Evolutionary conservation across 148 eudicot species (phyloP), one percentile per base, ranked within the genome.

Genomic region (Rheum nobile): DNA sequence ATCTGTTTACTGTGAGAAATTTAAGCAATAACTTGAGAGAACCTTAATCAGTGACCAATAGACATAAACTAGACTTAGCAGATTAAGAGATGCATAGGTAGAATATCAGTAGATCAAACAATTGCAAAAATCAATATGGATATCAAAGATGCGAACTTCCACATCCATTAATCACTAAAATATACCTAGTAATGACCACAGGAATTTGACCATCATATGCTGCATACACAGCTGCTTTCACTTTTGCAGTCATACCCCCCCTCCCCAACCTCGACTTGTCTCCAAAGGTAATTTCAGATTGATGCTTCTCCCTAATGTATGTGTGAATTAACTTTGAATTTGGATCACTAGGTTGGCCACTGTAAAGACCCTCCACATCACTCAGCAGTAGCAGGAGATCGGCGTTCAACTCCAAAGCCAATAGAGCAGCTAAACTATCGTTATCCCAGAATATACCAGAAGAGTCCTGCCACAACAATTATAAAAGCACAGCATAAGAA

Each of bases 381-480:
- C 98, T 94, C 86, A 94, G 84, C 82, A 94, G 75, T 73, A 94
- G 74, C 73, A 94, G 97, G 74, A 94, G 98, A 79, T 94, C 97
- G 43, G 98, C 98, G 83, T 91, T 88, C 54, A 94, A 83, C 82
- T 94, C 98, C 86, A 91, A 75, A 43, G 98, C 98, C 31, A 94
- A 83, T 43, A 94, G 85, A 67, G 96, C 98, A 1, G 98, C 86
- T 80, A 94, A 85, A 80, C 98, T 94, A 79, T 94, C 98, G 76
- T 94, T 94, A 80, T 94, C 98, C 98, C 98, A 94, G 80, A 94
- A 94, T 76, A 94, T 94, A 78, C 98, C 98, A 75, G 97, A 89
- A 68, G 97, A 83, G 80, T 94, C 98, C 98, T 94, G 80, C 82
- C 35, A 38, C 21, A 41, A 10, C 48, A 39, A 41, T 8, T 43